phyloP scores from a whole-genome alignment of 306 rosid genomes.

The Vachellia pachyceras region DNA sequence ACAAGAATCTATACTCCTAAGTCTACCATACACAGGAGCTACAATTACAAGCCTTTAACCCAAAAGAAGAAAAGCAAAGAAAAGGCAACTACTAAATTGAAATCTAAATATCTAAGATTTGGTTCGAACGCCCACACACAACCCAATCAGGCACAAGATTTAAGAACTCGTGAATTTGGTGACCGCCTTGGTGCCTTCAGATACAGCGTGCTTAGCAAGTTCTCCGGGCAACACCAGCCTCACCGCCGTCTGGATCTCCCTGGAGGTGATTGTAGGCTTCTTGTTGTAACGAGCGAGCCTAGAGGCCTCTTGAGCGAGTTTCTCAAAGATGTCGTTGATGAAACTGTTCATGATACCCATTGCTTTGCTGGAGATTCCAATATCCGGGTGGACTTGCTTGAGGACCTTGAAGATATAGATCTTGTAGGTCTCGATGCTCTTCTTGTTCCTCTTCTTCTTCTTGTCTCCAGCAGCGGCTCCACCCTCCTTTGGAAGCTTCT shows the following conservation, averaged over 20 bases:
- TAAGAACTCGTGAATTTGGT: slow-evolving; percentile 70
- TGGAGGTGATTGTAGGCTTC: slow-evolving; percentile 73
- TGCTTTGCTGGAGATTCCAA: slow-evolving; percentile 77
- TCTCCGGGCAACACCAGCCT: slow-evolving; percentile 76
- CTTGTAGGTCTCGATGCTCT: slow-evolving; percentile 76
- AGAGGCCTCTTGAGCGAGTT: slow-evolving; percentile 72
- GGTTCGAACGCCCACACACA: background rate
- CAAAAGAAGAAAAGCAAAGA: background rate
- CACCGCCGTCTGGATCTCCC: slow-evolving; percentile 84
- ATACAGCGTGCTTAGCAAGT: slow-evolving; percentile 73
- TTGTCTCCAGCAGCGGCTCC: slow-evolving; percentile 62
- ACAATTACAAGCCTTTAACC: slow-evolving; percentile 4
- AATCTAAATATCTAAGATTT: background rate
- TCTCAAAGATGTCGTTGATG: slow-evolving; percentile 78
- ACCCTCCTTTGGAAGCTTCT: slow-evolving; percentile 75
- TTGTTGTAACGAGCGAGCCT: slow-evolving; percentile 80
- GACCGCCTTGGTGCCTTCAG: slow-evolving; percentile 79
- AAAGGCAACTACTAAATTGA: background rate
- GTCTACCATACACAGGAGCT: slow-evolving; percentile 27
- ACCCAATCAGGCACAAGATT: background rate
- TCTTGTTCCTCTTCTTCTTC: slow-evolving; percentile 76
- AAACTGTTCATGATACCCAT: slow-evolving; percentile 85
- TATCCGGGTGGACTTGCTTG: slow-evolving; percentile 78
- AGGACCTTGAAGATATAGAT: slow-evolving; percentile 80
- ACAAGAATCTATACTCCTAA: background rate